phyloP scores from a whole-genome alignment of 169 alveolate species.

The Plasmodium adleri region DNA sequence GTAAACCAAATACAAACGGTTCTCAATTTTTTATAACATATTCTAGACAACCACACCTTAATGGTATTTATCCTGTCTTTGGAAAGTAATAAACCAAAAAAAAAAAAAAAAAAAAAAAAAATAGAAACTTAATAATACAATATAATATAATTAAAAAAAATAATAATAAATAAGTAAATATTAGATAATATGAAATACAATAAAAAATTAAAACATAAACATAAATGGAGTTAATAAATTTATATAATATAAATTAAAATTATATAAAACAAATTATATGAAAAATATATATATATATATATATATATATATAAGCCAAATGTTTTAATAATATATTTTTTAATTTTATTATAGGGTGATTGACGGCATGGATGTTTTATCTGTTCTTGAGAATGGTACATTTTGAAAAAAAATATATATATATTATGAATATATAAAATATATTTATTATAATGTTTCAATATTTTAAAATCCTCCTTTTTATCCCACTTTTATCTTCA shows the following conservation, averaged over 20 bases:
- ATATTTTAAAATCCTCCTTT: not conserved
- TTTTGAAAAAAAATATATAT: too few species aligned
- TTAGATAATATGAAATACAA: too few species aligned
- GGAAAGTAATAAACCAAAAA: conserved; percentile 84
- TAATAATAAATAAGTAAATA: too few species aligned
- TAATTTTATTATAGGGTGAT: conserved; percentile 83
- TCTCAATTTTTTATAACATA: conserved; percentile 94
- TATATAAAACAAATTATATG: too few species aligned
- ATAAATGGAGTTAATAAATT: too few species aligned
- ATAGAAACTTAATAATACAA: not conserved
- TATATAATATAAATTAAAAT: too few species aligned
- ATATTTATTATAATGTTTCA: too few species aligned
- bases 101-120: conserved; percentile 8
- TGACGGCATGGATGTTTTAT: conserved; percentile 94
- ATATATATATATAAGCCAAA: too few species aligned
- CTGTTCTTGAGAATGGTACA: conserved; percentile 89
- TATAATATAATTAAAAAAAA: not conserved
- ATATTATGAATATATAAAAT: not conserved
- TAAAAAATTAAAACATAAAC: too few species aligned
- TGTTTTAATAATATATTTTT: too few species aligned
- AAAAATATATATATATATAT: too few species aligned
- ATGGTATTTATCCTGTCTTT: conserved; percentile 93
- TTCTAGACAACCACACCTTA: conserved; percentile 93
- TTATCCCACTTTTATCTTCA: not conserved
- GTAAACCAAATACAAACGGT: conserved; percentile 93